These are phyloP conservation scores for Taphrina communis DNA, from an alignment of 1,139 yeast species.

Conservation along the genomic window DNA sequence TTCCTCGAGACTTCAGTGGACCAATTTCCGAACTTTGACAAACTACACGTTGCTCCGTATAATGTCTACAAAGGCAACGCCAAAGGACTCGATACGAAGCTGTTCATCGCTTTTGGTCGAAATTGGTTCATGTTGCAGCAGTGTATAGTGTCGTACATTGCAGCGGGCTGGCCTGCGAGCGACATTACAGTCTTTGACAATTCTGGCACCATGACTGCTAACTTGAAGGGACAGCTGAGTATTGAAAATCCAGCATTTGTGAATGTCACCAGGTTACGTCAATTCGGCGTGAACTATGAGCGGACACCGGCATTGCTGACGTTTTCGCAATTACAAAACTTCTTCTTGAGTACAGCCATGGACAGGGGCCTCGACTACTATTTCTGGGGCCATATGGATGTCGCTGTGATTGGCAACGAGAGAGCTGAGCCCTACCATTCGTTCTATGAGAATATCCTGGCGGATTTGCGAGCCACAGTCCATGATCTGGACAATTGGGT, in stretches of 20 bases:
- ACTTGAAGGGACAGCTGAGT: conserved; percentile 13
- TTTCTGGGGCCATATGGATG: conserved; percentile 36
- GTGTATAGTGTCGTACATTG: conserved; percentile 22
- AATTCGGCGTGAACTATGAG: conserved; percentile 19
- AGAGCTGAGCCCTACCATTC: conserved; percentile 7
- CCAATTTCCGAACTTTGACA: conserved; percentile 10
- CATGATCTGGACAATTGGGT: conserved; percentile 20
- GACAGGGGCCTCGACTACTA: conserved; percentile 9
- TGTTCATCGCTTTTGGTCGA: conserved; percentile 26
- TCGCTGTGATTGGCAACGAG: conserved; percentile 20
- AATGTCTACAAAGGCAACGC: conserved; percentile 15
- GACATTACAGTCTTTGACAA: conserved; percentile 29
- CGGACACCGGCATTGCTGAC: conserved; percentile 25
- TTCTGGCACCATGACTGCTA: conserved; percentile 29
- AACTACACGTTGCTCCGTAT: neutral
- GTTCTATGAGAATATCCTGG: conserved; percentile 17
- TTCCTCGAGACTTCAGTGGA: conserved; percentile 9
- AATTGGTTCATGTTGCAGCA: conserved; percentile 25
- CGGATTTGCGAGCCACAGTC: conserved; percentile 1
- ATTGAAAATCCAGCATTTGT: conserved; percentile 16
- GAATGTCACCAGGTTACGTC: conserved; percentile 16
- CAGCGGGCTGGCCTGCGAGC: conserved; percentile 32
- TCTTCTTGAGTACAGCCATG: conserved; percentile 21
- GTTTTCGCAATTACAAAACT: conserved; percentile 20
- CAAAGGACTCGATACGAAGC: conserved; percentile 10